phyloP scores from a whole-genome alignment of 768 basidiomycete species.

The Peribolospora baueri region DNA sequence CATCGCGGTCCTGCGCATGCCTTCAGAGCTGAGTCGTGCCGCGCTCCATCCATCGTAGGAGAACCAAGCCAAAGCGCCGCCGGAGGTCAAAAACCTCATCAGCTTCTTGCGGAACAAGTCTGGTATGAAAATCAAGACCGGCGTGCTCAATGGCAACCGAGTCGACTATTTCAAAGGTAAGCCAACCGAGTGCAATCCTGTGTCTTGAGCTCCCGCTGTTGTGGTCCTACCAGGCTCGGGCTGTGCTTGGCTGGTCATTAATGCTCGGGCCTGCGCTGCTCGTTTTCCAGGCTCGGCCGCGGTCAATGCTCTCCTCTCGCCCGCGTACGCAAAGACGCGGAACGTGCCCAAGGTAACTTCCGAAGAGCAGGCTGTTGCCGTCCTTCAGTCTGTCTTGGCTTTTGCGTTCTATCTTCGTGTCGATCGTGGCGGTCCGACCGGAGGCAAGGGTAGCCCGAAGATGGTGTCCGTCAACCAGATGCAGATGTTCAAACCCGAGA shows the following conservation, averaged over 20 bases:
- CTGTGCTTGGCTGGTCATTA: not conserved
- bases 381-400: slow-evolving; percentile 47
- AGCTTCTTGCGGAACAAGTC: slow-evolving; percentile 66
- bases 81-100: slow-evolving; percentile 55
- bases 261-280: not conserved
- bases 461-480: no score
- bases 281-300: slow-evolving; percentile 55
- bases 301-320: slow-evolving; percentile 68
- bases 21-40: not conserved
- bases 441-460: slow-evolving; percentile 33
- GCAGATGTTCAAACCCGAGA: no score
- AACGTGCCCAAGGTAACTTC: slow-evolving; percentile 31
- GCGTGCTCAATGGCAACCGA: slow-evolving; percentile 78
- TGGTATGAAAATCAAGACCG: slow-evolving; percentile 68
- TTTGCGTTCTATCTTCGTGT: slow-evolving; percentile 83
- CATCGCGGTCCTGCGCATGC: no score
- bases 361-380: slow-evolving; percentile 46
- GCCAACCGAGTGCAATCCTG: slow-evolving; percentile 8
- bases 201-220: not conserved
- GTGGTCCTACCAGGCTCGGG: not conserved
- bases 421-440: slow-evolving; percentile 40
- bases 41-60: not conserved
- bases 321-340: slow-evolving; percentile 72
- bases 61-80: slow-evolving; percentile 4
- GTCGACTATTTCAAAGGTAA: slow-evolving; percentile 95